phyloP scores from a whole-genome alignment of 2,329 filamentous ascomycete species.

The Fusarium fujikuroi region DNA sequence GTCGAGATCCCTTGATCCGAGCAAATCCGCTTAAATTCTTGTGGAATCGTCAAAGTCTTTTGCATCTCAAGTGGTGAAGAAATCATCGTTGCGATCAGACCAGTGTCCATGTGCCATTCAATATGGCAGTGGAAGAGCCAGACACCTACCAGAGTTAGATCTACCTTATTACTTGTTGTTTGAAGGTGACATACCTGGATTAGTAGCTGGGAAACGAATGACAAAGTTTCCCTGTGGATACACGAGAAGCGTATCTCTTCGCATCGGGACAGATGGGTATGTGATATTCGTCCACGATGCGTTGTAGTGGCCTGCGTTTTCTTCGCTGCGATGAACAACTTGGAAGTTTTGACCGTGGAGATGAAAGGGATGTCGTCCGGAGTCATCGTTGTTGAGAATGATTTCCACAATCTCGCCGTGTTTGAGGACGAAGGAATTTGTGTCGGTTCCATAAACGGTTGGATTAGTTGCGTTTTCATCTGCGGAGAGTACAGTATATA shows the following conservation, averaged over 20 bases:
- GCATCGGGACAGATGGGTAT: neutral
- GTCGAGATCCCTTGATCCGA: neutral
- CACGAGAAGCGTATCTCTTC: neutral
- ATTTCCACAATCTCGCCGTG: neutral
- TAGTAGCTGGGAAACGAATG: neutral
- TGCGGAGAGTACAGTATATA: neutral
- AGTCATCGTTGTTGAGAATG: neutral
- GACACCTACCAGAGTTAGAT: neutral
- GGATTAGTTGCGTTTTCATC: neutral
- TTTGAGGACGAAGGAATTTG: neutral
- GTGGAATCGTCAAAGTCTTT: neutral
- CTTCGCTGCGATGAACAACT: neutral
- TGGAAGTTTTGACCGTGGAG: neutral
- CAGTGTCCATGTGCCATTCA: neutral
- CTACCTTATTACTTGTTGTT: fast-evolving
- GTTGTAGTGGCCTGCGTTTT: neutral
- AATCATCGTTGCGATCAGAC: neutral
- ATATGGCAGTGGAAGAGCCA: constrained; percentile 1
- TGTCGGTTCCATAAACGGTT: neutral
- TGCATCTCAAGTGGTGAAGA: neutral
- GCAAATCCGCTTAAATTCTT: neutral
- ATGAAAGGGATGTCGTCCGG: neutral
- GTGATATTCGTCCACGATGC: neutral
- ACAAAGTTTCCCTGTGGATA: neutral
- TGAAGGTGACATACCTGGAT: neutral